These are phyloP conservation scores for Quercus bicolor DNA, from an alignment of 306 rosid species.

Conservation along the genomic window DNA sequence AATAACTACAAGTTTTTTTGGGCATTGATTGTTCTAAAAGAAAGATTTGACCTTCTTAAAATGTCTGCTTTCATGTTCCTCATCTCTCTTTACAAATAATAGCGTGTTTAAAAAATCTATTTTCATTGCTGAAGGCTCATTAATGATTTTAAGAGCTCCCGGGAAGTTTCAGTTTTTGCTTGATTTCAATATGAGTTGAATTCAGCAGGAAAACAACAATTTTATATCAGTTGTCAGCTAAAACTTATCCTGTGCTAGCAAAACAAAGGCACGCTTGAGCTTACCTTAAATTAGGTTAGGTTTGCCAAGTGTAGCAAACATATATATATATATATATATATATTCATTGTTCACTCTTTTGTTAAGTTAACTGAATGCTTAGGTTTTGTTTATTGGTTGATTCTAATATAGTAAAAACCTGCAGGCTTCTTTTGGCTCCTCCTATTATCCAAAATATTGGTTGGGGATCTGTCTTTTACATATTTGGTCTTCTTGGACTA, in stretches of 20 bases:
- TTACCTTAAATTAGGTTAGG: not conserved
- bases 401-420: slow-evolving; percentile 23
- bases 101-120: not conserved
- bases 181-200: not conserved
- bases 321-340: not conserved
- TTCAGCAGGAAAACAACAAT: not conserved
- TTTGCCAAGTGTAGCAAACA: not conserved
- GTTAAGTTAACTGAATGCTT: not conserved
- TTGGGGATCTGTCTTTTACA: slow-evolving; percentile 90
- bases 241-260: not conserved
- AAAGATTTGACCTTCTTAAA: not conserved
- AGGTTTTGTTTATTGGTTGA: slow-evolving; percentile 1
- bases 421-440: slow-evolving; percentile 95
- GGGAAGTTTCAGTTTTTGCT: not conserved
- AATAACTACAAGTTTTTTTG: not conserved
- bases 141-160: not conserved
- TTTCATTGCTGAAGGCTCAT: not conserved
- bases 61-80: not conserved
- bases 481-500: slow-evolving; percentile 73
- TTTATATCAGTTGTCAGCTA: not conserved
- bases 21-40: not conserved
- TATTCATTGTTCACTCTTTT: not conserved
- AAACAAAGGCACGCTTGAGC: not conserved
- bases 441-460: slow-evolving; percentile 84
- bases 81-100: not conserved